phyloP scores from a whole-genome alignment of 1,284 basidiomycete species.

The Chondrostereum purpureum region DNA sequence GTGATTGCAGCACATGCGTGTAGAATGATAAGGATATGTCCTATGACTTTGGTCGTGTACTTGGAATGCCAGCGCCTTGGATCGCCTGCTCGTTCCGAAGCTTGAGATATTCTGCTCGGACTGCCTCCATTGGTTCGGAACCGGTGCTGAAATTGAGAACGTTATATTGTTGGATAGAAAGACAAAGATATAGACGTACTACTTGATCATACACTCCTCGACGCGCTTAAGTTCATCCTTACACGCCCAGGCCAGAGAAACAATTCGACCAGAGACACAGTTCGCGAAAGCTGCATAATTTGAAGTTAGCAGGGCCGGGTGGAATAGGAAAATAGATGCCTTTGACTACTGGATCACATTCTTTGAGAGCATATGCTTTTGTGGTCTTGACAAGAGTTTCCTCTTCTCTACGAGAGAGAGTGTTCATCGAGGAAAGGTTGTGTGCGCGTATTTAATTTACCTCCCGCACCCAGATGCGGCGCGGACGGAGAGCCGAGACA shows the following conservation, averaged over 20 bases:
- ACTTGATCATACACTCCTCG: constrained; percentile 78
- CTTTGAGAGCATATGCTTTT: constrained; percentile 73
- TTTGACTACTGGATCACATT: constrained; percentile 74
- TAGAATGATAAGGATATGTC: no score
- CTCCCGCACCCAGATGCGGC: background rate
- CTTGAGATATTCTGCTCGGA: constrained; percentile 68
- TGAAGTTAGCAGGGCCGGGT: constrained; percentile 4
- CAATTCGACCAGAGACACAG: constrained; percentile 74
- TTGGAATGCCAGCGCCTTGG: background rate
- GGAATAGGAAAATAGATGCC: constrained; percentile 35
- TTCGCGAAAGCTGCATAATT: constrained; percentile 66
- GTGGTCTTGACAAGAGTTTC: constrained; percentile 76
- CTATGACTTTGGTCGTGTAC: no score
- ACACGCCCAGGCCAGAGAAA: constrained; percentile 84
- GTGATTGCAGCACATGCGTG: background rate
- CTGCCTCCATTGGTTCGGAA: constrained; percentile 63
- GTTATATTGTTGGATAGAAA: constrained; percentile 3
- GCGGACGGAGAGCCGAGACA: background rate
- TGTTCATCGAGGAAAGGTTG: constrained; percentile 52
- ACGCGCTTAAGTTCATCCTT: constrained; percentile 61
- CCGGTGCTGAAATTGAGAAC: constrained; percentile 44
- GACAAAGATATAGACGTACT: constrained; percentile 41
- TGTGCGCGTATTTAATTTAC: constrained; percentile 3
- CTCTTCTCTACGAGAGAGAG: constrained; percentile 84
- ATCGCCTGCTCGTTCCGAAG: constrained; percentile 40